Base-by-base conservation (phyloP, 208 protist species). In the Blastocrithidia nonstop region DNA sequence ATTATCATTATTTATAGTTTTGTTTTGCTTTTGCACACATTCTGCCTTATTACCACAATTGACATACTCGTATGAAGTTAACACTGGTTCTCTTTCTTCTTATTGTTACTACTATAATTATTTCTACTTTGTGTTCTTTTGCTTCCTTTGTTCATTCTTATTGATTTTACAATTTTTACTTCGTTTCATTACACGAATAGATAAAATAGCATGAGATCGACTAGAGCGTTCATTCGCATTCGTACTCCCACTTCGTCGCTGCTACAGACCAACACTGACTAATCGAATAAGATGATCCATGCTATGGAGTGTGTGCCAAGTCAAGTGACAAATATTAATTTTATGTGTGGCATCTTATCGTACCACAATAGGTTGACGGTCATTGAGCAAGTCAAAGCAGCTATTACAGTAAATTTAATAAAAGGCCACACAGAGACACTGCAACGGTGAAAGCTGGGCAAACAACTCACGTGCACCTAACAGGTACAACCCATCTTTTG, bases 391-490 rank as follows among this genome's bases (percentile, higher is more conserved):
- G 48, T 98, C 96, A 61, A 87, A 97, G 5, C 98, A 66, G 9
- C 93, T 83, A 50, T 90, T 93, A 40, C 88, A 84, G 61, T 98
- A 97, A 43, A 98, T 97, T 55, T 97, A 94, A 70, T 93, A 97
- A 54, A 97, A 77, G 28, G 73, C 68, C 15, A 88, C 67, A 21
- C 25, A 66, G 8, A 90, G 61, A 19, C 60, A 55, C 21, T 86
- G 66, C 5, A 54, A 23, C 0, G 76, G 20, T 0, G 16, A 17
- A 6, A 88, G 32, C 5, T 66, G 54, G 6, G 47, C 46, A 35
- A 97, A 97, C 7, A 98, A 73, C 40, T 97, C 93, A 13, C 39
- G 41, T 3, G 90, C 85, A 2, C 86, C 90, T 6, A 96, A 51
- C 20, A 89, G 50, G 57, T 97, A 97, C 0, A 97, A 46, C 31